Percentiles rank a stretch among this genome's conserved stretches.
Conservation (phyloP, 306 rosid genomes). For the Vigna trinervia region DNA sequence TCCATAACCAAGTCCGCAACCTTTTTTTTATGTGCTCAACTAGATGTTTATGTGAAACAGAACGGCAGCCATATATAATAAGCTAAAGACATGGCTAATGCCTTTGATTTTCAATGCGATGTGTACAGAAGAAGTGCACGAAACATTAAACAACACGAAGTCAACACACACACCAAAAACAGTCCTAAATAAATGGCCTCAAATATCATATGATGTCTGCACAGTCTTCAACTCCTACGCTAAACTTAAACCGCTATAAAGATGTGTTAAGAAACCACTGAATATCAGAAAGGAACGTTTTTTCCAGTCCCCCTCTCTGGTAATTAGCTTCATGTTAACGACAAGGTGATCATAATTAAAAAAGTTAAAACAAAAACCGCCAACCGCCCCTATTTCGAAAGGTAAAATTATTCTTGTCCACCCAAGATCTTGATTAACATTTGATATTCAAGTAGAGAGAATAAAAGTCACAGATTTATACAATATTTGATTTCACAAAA, state of each 20-base stretch:
- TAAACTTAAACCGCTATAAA: not conserved
- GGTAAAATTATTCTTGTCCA: too few relatives aligned
- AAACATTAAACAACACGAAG: slow-evolving; percentile 20
- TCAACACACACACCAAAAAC: slow-evolving; percentile 1
- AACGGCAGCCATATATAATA: not conserved
- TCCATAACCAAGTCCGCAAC: slow-evolving; percentile 23
- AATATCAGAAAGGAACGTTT: not conserved
- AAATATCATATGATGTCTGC: not conserved
- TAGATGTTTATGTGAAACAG: slow-evolving; percentile 8
- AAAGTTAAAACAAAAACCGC: not conserved
- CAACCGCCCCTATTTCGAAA: not conserved
- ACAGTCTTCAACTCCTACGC: not conserved
- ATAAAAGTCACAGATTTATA: too few relatives aligned
- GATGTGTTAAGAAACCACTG: slow-evolving; percentile 16
- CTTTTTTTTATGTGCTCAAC: not conserved
- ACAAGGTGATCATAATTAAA: not conserved
- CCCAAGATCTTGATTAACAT: too few relatives aligned
- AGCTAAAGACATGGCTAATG: slow-evolving; percentile 17
- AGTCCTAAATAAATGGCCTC: not conserved
- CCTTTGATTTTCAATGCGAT: slow-evolving; percentile 8
- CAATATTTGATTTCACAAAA: too few relatives aligned
- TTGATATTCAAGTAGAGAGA: too few relatives aligned
- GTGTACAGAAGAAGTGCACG: slow-evolving; percentile 5
- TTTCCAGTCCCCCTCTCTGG: not conserved
- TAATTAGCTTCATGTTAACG: not conserved